A percentile compares a stretch with the other conserved stretches of the same genome.
Conservation (phyloP, 805 yeast species). For the Cyberlindnera bimundalis region DNA sequence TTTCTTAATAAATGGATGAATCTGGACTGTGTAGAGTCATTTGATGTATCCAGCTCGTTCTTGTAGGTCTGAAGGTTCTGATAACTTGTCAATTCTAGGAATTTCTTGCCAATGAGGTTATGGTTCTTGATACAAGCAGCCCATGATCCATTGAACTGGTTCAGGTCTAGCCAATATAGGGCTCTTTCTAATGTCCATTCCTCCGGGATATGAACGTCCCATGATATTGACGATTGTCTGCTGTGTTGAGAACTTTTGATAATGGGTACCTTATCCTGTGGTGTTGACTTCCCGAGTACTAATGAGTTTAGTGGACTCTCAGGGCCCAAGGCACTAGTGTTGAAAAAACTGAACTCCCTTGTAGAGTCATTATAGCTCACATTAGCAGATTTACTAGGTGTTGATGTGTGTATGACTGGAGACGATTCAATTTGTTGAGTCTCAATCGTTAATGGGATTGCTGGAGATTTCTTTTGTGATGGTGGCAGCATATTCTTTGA, state of each 20-base stretch:
- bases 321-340: conserved; percentile 19
- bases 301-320: conserved; percentile 11
- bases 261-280: conserved; percentile 3
- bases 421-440: conserved; percentile 4
- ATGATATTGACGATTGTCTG: conserved; percentile 32
- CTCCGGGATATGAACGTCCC: conserved; percentile 51
- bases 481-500: conserved; percentile 12
- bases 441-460: conserved; percentile 14
- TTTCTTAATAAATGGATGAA: conserved; percentile 54
- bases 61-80: conserved; percentile 48
- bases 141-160: conserved; percentile 75
- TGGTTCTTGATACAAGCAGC: conserved; percentile 54
- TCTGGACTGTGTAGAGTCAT: conserved; percentile 49
- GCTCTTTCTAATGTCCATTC: conserved; percentile 77
- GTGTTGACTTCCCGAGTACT: conserved; percentile 5
- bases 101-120: conserved; percentile 58
- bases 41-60: conserved; percentile 39
- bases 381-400: conserved; percentile 10
- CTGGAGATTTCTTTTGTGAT: conserved; percentile 12
- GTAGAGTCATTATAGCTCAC: conserved; percentile 11
- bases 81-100: conserved; percentile 65
- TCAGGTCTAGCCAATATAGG: conserved; percentile 58
- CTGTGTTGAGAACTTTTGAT: conserved; percentile 23
- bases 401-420: conserved; percentile 10
- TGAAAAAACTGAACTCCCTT: conserved; percentile 26